Base-by-base conservation (phyloP, 805 yeast genomes). In the Wickerhamomyces queroliae region DNA sequence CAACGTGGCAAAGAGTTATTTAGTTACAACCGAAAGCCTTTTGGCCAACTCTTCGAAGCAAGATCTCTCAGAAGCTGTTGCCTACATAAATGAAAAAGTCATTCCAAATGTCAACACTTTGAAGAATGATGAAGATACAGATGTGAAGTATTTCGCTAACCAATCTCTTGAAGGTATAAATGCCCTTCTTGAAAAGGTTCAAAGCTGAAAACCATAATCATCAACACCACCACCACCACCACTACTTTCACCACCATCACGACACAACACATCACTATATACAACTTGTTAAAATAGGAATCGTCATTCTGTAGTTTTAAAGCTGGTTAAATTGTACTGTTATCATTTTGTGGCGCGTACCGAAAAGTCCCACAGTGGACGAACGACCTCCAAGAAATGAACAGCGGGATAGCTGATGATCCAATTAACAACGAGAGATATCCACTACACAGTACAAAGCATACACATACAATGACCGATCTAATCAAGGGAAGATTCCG, bases 1-100 rank as follows among this genome's bases (percentile, higher is more conserved):
- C 68, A 93, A 90, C 64, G 89, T 85, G 46, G 97, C 99, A 21
- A 89, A 88, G 62, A 76, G 95, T 13, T 78, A 84, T 55, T 72
- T 76, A 31, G 66, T 71, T 20, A 69, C 84, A 25, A 79, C 79
- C 7, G 75, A 78, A 53, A 68, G 78, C 13, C 63, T 85, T 42
- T 39, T 46, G 39, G 48, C 52, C 33, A 59, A 60, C 25, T 46
- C 43, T 18, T 41, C 48, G 28, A 54, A 51, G 31, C 39, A 41
- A 25, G 44, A 46, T 13, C 15, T 25, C 13, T 36, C 39, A 19
- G 45, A 47, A 24, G 52, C 59, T 25, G 43, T 43, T 6, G 54
- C 61, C n/a, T 53, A 74, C 34, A 69, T 81, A 22, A 56, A 66
- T 30, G 61, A 63, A 18, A 72, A 78, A 32, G 73, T 90, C 29